These are phyloP conservation scores for Kregervanrija pseudodelftensis DNA, from an alignment of 805 yeast genomes.

Conservation along the genomic window DNA sequence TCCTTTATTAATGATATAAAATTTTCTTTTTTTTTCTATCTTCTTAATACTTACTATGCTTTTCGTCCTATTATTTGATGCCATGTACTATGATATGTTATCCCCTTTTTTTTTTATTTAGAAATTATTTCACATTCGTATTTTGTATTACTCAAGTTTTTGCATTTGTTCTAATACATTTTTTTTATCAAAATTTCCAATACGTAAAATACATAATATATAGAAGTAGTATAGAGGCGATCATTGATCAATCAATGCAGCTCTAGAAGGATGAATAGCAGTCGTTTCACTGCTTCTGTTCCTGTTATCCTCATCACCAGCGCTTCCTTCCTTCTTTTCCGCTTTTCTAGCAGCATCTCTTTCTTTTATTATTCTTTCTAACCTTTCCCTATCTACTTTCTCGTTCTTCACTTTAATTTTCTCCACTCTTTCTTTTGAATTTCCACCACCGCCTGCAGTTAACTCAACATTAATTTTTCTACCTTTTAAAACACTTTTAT, in stretches of 20 bases:
- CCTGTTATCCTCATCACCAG: neutral
- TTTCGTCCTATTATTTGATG: neutral
- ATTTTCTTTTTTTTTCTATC: neutral
- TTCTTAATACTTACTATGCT: too few species aligned
- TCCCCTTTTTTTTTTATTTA: too few species aligned
- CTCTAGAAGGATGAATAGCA: conserved; percentile 63
- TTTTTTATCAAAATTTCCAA: too few species aligned
- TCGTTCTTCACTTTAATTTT: conserved; percentile 78
- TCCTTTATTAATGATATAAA: too few species aligned
- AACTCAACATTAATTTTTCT: conserved; percentile 91
- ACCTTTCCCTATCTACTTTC: conserved; percentile 64
- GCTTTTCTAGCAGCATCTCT: conserved; percentile 30
- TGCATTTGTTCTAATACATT: too few species aligned
- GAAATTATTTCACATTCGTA: too few species aligned
- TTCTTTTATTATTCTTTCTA: conserved; percentile 43
- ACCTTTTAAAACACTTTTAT: conserved; percentile 60
- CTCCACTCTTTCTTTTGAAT: conserved; percentile 55
- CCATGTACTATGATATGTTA: too few species aligned
- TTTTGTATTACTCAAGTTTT: too few species aligned
- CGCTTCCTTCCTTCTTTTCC: conserved; percentile 8
- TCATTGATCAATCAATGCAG: conserved; percentile 31
- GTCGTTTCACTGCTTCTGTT: conserved; percentile 16
- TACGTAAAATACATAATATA: neutral
- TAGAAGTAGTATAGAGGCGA: neutral
- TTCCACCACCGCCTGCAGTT: conserved; percentile 98